Evolutionary conservation across 768 basidiomycete genomes (phyloP), one percentile per base, ranked within the genome.

Genomic region (Lepiota venenata): DNA sequence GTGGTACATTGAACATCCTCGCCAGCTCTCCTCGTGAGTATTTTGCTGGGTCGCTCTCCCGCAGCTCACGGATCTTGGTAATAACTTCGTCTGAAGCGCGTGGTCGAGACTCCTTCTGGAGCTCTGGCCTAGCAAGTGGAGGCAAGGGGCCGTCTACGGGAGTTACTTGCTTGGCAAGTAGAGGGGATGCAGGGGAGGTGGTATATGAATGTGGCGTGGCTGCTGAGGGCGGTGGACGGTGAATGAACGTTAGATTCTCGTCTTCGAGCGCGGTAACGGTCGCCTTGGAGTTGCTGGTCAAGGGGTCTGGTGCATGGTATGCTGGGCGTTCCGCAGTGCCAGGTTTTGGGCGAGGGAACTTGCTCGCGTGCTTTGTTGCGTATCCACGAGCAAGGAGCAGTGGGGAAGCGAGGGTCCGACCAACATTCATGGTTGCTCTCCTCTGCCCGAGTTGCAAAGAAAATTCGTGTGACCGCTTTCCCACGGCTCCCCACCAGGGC

Each of bases 161-260:
- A 9, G 70, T 61, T 7, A 66, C 48, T 5, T 71, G 63, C 12
- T 79, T 69, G 0, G 73, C 73, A 14, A 93, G 77, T 4, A 93
- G 74, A 0, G 91, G 88, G 0, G 91, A 93, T 5, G 79, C 69
- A 9, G 91, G 91, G 8, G 78, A 73, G 4, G 82, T 82, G 4
- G 82, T 85, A 53, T 84, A 79, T 16, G 91, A 93, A 56, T 76
- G 73, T 2, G 90, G 89, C 15, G 89, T 77, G 8, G 87, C 86
- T 9, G 84, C 80, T 9, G 86, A 82, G 0, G 91, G 88, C 0
- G 91, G 91, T n/a, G 88, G 88, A 40, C 91, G 84, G 66, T 90
- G 88, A 55, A 93, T 84, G 66, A 93, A 93, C 0, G 88, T 88
- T 52, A 91, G 68, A 56, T 78, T 73, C 53, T 80, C 78, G 58